Evolutionary conservation across 306 rosid genomes (phyloP), one percentile per base, ranked within the genome.

Genomic region (Alnus rubra): DNA sequence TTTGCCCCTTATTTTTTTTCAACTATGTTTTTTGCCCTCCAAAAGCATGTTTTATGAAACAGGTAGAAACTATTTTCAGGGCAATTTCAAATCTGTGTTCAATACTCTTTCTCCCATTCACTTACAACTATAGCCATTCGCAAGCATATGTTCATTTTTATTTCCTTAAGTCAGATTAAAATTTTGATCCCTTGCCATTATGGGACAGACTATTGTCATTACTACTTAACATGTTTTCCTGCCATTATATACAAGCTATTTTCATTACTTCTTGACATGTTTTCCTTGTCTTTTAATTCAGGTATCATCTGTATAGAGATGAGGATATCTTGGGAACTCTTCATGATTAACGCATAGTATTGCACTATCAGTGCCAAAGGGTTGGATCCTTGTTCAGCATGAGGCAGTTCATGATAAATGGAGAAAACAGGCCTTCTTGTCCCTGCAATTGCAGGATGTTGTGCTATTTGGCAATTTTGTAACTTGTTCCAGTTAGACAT

Each of bases 301-400:
- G 82, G 51, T 82, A 71, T 54, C 75, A 82, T 65, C 79, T 82
- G 7, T 82, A 39, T 18, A 82, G 85, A 51, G 82, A 82, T 62
- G 85, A 82, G 9, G 85, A 77, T 62, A 77, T 82, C 28, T 52
- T 72, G 78, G 85, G 82, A 71, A 77, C 58, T 48, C 85, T 82
- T 12, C 78, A 64, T n/a, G 82, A 82, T 11, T 82, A 33, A 71
- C 3, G 48, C 79, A 4, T 70, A 15, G 33, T 8, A 42, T 30
- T 67, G 16, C 56, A 23, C 42, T 16, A 15, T 19, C 69, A 52
- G 8, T 28, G 64, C 7, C 33, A 72, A 72, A 13, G 45, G 47
- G 18, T 52, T 2, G 59, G 42, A 53, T 50, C 60, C 42, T 49
- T 48, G 12, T n/a, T n/a, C n/a, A 31, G 35, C 63, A 37, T 23